Evolutionary conservation across 192 early-diverging fungal genomes (phyloP), one percentile per base, ranked within the genome.

Genomic region (Backusella westeae): DNA sequence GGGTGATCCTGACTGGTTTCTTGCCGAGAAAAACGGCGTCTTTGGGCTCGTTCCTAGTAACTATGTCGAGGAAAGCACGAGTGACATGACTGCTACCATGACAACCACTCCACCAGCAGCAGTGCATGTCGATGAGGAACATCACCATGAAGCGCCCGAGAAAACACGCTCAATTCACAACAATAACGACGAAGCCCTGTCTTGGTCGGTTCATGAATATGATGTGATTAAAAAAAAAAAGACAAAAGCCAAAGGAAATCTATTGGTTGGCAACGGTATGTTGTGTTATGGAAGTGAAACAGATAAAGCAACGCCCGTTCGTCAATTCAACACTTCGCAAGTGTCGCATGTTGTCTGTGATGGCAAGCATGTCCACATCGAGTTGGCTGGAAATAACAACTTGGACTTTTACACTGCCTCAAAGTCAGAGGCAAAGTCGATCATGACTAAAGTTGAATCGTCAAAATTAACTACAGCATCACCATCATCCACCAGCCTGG

Each of bases 1-100:
- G 19, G 90, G 90, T 74, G 96, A 97, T 78, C 90, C 91, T 6
- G 96, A 98, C 81, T 99, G 98, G 98, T 96, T 90, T 87, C 89
- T 97, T 75, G 95, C 89, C 19, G 89, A 90, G 73, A 82, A 84
- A 23, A 72, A 66, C 19, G 89, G 92, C 69, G 74, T 88, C 0
- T 91, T 92, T 39, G 98, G 98, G 14, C 90, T 97, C 76, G 89
- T 94, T 35, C 98, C 97, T 53, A 90, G 90, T 49, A 93, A 92
- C 59, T 98, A 99, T 82, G 85, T 99, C 10, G 93, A 92, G 17
- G 46, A 39, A 32, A 53, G 29, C 72, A 34, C 69, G 17, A 34
- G 56, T n/a, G 49, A 41, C 1, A 56, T 67, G 1, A 34, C 42
- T 35, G 38, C 63, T 29, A 34, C 35, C 14, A 21, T 15, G 34